Evolutionary conservation across 1,284 basidiomycete species (phyloP), one percentile per base, ranked within the genome.

Genomic region (Ceratobasidium sp.): DNA sequence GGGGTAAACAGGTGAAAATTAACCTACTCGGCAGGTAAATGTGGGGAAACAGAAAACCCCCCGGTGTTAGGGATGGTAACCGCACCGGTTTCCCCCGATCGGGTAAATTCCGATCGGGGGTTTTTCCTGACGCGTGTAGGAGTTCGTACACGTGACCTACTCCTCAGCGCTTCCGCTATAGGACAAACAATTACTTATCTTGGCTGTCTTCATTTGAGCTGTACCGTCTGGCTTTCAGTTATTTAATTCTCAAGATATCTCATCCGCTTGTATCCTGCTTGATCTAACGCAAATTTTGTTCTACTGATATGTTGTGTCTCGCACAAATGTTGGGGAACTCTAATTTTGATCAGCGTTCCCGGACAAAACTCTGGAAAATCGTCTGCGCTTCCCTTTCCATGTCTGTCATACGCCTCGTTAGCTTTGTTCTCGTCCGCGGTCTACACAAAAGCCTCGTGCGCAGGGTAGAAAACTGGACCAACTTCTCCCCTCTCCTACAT

Each of bases 111-210:
- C n/a, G n/a, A n/a, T n/a, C n/a, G n/a, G n/a, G n/a, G n/a, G n/a
- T n/a, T n/a, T n/a, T n/a, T n/a, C n/a, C n/a, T n/a, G n/a, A n/a
- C n/a, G n/a, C n/a, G n/a, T n/a, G n/a, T n/a, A n/a, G n/a, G n/a
- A n/a, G n/a, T n/a, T n/a, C n/a, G n/a, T n/a, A n/a, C n/a, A n/a
- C n/a, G n/a, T n/a, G n/a, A n/a, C n/a, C n/a, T n/a, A n/a, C n/a
- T n/a, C n/a, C 6, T 9, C 19, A n/a, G 49, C 49, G 19, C 49
- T 51, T 51, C 49, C 49, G 49, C 22, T 51, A 19, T 51, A 51
- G 49, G 49, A 51, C 19, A 51, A 51, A 51, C 49, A n/a, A n/a
- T 51, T 51, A 51, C 49, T n/a, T 51, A n/a, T 51, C 49, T 51
- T 51, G 22, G 22, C 17, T 51, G 17, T 19, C 49, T 19, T 19